Evolutionary conservation across 805 yeast genomes (phyloP).

Genomic region (Tetrapisispora taiwanensis): DNA sequence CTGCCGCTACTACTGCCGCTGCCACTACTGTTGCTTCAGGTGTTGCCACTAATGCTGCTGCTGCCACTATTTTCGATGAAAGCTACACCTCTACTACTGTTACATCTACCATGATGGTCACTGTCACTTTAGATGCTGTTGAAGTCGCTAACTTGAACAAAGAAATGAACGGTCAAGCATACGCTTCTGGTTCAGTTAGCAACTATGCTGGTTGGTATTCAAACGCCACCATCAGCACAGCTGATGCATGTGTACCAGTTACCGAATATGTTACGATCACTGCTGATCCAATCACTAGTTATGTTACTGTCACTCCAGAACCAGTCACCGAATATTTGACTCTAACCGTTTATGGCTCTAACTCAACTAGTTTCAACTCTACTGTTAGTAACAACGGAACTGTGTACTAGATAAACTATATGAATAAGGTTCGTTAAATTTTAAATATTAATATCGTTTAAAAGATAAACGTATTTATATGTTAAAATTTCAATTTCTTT

Average conservation of each 20-base stretch:
- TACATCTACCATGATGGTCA: conserved; percentile 11
- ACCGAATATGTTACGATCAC: conserved; percentile 14
- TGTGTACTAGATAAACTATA: not conserved
- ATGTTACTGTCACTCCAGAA: conserved; percentile 10
- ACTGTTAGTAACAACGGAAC: not conserved
- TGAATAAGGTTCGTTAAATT: not conserved
- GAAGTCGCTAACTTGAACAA: not conserved
- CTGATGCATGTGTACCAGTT: conserved; percentile 5
- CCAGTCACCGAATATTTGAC: conserved; percentile 5
- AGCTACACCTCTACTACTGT: conserved; percentile 8
- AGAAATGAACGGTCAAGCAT: not conserved
- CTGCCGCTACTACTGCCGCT: conserved; percentile 5
- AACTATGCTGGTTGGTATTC: not conserved
- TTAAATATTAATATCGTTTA: not conserved
- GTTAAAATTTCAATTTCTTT: not conserved
- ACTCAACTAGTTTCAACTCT: not conserved
- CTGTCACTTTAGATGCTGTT: conserved; percentile 4
- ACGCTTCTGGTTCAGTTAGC: not conserved
- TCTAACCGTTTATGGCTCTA: conserved; percentile 2
- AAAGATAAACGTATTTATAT: too few species aligned
- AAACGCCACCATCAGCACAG: not conserved
- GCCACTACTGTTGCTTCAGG: conserved; percentile 8
- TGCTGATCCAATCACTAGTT: conserved; percentile 9
- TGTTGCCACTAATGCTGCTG: conserved; percentile 2
- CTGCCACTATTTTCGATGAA: not conserved